Base-by-base conservation (phyloP, 306 rosid species). In the Cotoneaster glaucophyllus region DNA sequence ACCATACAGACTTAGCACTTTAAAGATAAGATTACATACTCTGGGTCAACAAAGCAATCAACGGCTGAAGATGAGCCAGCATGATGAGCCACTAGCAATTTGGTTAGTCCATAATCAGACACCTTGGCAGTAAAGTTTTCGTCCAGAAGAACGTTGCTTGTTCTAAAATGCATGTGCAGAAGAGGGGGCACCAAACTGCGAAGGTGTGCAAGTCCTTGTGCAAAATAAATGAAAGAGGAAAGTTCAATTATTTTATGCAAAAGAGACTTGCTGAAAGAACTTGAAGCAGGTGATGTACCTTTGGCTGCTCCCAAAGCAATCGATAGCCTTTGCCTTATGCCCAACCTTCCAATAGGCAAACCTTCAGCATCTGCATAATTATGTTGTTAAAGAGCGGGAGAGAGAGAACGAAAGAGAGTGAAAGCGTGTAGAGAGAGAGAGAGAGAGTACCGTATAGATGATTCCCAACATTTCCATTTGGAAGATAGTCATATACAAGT, bases 251-350 rank as follows among this genome's bases (percentile, higher is more conserved):
- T 12, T 64, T 79, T 74, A 62, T 77, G 67, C 26, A 59, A 57
- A 67, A 73, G 25, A 58, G 13, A 29, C 57, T 22, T n/a, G 31
- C 59, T 37, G 29, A 52, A 43, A 26, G 67, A 61, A 41, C 28
- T 37, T 24, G 22, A 70, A 24, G 28, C 34, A 67, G 70, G 39
- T 56, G 50, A 14, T 56, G 65, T 84, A 90, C 96, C 96, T 88
- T 85, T 88, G 66, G 90, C 88, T 28, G 91, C 90, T 15, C 91
- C 96, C 77, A 88, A 64, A 58, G 93, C 96, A 74, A 85, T 74
- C 5, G 85, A 84, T 62, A 91, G 59, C 78, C 96, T 87, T 53
- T 84, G 80, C 71, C 81, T 22, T 78, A 91, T 67, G 81, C 81
- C 79, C 50, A 91, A 79, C 79, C 76, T 91, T 85, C 96, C 96